Evolutionary conservation across 768 basidiomycete genomes (phyloP).

Genomic region (Xanthoconium stramineum): DNA sequence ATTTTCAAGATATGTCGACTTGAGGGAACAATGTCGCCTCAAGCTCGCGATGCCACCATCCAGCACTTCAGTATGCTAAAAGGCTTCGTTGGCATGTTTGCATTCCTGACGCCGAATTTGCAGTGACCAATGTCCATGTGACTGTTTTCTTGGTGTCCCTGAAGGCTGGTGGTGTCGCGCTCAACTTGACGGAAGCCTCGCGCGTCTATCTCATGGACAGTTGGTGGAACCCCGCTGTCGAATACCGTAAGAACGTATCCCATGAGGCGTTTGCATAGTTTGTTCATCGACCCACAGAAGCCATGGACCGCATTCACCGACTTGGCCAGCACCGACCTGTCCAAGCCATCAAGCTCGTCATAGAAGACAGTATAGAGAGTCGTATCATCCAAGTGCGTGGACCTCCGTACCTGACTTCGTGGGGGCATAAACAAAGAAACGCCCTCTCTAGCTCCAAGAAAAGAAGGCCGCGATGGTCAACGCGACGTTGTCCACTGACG

Average conservation of each 20-base stretch:
- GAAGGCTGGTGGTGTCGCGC: conserved; percentile 92
- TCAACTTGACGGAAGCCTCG: conserved; percentile 88
- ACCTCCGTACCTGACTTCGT: background rate
- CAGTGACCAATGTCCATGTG: conserved; percentile 89
- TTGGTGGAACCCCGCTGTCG: conserved; percentile 98
- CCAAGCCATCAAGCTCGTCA: conserved; percentile 87
- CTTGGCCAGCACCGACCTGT: conserved; percentile 94
- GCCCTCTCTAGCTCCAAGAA: conserved; percentile 70
- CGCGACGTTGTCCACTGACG: conserved; percentile 79
- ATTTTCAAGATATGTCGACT: conserved; percentile 76
- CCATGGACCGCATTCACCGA: conserved; percentile 97
- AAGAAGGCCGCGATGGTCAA: conserved; percentile 97
- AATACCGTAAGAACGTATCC: conserved; percentile 60
- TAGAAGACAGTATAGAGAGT: conserved; percentile 96
- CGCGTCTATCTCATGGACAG: conserved; percentile 96
- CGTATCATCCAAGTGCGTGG: conserved; percentile 77
- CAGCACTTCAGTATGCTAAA: conserved; percentile 78
- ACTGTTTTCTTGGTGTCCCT: conserved; percentile 97
- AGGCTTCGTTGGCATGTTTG: background rate
- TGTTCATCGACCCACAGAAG: conserved; percentile 50
- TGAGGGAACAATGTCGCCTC: conserved; percentile 96
- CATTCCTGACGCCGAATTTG: background rate
- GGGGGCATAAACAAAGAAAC: background rate
- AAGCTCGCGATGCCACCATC: conserved; percentile 91
- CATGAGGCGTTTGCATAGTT: background rate